Evolutionary conservation across 2,329 filamentous ascomycete species (phyloP).

Genomic region (Calonectria multiphialidica): DNA sequence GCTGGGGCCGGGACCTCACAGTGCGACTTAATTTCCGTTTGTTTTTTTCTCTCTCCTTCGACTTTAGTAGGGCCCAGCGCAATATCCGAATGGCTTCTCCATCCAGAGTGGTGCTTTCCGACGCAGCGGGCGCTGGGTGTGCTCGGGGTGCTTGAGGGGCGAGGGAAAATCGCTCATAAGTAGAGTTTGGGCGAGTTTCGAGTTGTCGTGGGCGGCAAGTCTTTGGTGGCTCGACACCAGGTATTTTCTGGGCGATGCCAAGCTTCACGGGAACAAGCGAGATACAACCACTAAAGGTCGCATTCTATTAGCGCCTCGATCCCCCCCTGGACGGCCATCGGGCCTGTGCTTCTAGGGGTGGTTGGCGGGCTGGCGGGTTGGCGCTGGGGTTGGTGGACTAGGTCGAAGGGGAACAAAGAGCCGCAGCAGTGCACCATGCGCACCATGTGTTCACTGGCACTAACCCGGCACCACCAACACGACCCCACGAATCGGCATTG

Average conservation of each 20-base stretch:
- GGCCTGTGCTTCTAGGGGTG: conserved; percentile 18
- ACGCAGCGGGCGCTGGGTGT: conserved; percentile 25
- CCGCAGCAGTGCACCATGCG: too few relatives aligned
- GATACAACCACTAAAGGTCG: conserved; percentile 33
- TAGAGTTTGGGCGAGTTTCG: conserved; percentile 22
- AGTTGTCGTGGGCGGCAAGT: conserved; percentile 27
- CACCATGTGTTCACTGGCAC: conserved; percentile 5
- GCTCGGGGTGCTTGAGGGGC: too few relatives aligned
- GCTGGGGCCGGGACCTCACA: conserved; percentile 15
- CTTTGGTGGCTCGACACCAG: conserved; percentile 24
- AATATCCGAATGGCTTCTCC: conserved; percentile 26
- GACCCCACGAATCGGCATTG: not conserved
- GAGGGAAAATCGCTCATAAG: conserved; percentile 34
- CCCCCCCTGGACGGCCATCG: not conserved
- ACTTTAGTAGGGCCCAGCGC: conserved; percentile 4
- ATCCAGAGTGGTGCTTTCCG: not conserved
- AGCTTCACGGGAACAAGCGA: conserved; percentile 33
- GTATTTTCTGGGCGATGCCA: conserved; percentile 25
- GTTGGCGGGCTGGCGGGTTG: conserved; percentile 17
- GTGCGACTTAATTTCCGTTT: conserved; percentile 5
- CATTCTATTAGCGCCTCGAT: conserved; percentile 23
- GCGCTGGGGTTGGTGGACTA: too few relatives aligned
- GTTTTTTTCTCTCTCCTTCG: not conserved
- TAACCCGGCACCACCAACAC: not conserved
- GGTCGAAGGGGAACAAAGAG: conserved; percentile 13